These are phyloP conservation scores for Bondarzewia mesenterica DNA, from an alignment of 1,284 basidiomycete species.

Conservation along the genomic window DNA sequence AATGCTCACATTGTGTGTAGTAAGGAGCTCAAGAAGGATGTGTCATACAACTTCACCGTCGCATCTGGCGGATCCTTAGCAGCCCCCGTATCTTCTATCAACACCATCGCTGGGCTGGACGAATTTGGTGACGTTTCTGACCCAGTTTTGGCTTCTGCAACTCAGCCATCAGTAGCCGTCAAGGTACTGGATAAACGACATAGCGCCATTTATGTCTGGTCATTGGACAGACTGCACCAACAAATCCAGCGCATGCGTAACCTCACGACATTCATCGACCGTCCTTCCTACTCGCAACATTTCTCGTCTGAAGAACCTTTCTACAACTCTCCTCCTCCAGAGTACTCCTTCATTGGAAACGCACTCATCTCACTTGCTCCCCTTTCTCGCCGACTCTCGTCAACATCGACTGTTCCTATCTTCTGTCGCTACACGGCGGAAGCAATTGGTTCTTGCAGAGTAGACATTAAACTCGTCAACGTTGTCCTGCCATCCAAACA, in stretches of 20 bases:
- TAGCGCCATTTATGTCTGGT: slow-evolving; percentile 87
- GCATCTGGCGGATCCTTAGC: slow-evolving; percentile 78
- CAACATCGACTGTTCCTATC: slow-evolving; percentile 71
- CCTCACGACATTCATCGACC: slow-evolving; percentile 85
- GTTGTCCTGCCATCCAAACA: slow-evolving; percentile 57
- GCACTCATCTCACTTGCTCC: slow-evolving; percentile 79
- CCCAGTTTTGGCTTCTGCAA: slow-evolving; percentile 57
- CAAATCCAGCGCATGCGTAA: slow-evolving; percentile 93
- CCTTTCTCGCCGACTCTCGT: slow-evolving; percentile 72
- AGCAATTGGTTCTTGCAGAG: slow-evolving; percentile 85
- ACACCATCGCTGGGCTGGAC: slow-evolving; percentile 81
- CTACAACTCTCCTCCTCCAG: slow-evolving; percentile 77
- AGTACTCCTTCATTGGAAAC: slow-evolving; percentile 89
- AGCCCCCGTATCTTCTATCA: slow-evolving; percentile 76
- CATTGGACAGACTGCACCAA: slow-evolving; percentile 79
- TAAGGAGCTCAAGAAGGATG: slow-evolving; percentile 78
- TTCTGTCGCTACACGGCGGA: slow-evolving; percentile 90
- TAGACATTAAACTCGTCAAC: slow-evolving; percentile 74
- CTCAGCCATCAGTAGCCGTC: slow-evolving; percentile 81
- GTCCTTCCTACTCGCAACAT: slow-evolving; percentile 87
- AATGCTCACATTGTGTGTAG: slow-evolving; percentile 30
- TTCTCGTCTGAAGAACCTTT: slow-evolving; percentile 93
- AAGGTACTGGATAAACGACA: slow-evolving; percentile 87
- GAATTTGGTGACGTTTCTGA: slow-evolving; percentile 92
- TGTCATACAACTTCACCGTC: slow-evolving; percentile 89